Conservation (phyloP, 2,329 filamentous ascomycete species). For the Diaporthe capsici region DNA sequence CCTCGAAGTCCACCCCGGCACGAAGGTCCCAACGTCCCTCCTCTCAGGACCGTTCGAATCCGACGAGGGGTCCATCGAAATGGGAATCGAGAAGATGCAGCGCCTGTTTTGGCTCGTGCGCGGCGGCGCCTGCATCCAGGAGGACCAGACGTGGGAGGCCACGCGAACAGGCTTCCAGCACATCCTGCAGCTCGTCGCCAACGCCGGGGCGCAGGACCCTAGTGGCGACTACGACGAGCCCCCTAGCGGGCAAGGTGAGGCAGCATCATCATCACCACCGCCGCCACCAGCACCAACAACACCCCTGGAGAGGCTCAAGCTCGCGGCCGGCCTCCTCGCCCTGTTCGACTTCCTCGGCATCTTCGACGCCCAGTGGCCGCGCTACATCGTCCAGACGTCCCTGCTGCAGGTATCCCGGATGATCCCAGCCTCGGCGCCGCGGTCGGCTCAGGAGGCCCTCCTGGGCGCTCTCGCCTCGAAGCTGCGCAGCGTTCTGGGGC, state of each 20-base stretch:
- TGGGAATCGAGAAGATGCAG: conserved; percentile 43
- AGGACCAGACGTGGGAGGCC: conserved; percentile 49
- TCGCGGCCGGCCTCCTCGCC: conserved; percentile 30
- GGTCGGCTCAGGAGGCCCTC: conserved; percentile 21
- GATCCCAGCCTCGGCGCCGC: conserved; percentile 7
- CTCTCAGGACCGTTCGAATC: conserved; percentile 46
- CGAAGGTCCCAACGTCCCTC: conserved; percentile 47
- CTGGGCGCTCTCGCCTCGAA: conserved; percentile 24
- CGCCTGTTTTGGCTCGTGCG: conserved; percentile 49
- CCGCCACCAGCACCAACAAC: neutral
- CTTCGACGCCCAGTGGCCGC: conserved; percentile 38
- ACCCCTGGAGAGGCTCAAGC: conserved; percentile 18
- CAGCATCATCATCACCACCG: neutral
- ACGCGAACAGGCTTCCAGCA: conserved; percentile 37
- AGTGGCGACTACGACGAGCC: neutral
- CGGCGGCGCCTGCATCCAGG: conserved; percentile 44
- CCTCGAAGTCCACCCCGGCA: conserved; percentile 46
- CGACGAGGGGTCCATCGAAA: conserved; percentile 23
- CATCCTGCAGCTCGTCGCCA: conserved; percentile 37
- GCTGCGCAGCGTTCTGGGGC: conserved; percentile 17
- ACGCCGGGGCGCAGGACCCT: neutral
- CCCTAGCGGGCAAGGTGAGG: neutral
- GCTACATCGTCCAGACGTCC: conserved; percentile 35
- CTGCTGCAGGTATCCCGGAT: conserved; percentile 18
- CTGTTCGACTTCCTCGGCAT: conserved; percentile 37